Evolutionary conservation across 164 flowering plant species (phyloP).

Genomic region (Santalum album): DNA sequence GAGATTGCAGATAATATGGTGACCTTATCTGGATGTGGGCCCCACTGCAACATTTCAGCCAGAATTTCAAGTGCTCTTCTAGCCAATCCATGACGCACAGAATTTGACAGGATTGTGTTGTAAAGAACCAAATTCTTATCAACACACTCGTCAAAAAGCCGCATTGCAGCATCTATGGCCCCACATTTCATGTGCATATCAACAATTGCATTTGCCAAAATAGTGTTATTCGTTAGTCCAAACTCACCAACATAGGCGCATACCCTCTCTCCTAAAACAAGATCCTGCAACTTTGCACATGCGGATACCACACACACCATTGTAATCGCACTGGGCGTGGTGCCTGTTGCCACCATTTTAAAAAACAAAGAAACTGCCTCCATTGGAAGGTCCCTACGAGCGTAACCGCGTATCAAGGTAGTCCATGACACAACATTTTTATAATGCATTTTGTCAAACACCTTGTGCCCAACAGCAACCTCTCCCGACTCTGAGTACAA

Average conservation of each 20-base stretch:
- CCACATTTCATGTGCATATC: conserved; percentile 72
- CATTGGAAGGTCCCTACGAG: conserved; percentile 15
- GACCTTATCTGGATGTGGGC: conserved; percentile 40
- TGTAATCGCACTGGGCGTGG: conserved; percentile 43
- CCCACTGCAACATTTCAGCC: conserved; percentile 27
- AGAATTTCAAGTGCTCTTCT: conserved; percentile 36
- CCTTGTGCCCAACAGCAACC: conserved; percentile 21
- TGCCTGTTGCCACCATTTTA: conserved; percentile 34
- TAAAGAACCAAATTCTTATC: conserved; percentile 39
- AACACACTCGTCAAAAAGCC: conserved; percentile 31
- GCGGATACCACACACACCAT: conserved; percentile 54
- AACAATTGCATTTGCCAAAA: conserved; percentile 44
- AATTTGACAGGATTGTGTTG: conserved; percentile 52
- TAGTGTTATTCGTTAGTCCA: conserved; percentile 22
- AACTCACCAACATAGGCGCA: conserved; percentile 23
- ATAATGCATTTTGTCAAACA: conserved; percentile 48
- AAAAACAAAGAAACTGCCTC: conserved; percentile 53
- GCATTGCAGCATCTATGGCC: conserved; percentile 24
- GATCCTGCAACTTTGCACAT: conserved; percentile 50
- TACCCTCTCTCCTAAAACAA: conserved; percentile 28
- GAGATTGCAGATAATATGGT: conserved; percentile 36
- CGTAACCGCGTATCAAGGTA: conserved; percentile 49
- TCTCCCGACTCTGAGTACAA: conserved; percentile 45
- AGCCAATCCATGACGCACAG: conserved; percentile 27
- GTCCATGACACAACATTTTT: conserved; percentile 70